Evolutionary conservation across 2,329 filamentous ascomycete species (phyloP), one percentile per base, ranked within the genome.

Genomic region (Fusarium chlamydosporum): DNA sequence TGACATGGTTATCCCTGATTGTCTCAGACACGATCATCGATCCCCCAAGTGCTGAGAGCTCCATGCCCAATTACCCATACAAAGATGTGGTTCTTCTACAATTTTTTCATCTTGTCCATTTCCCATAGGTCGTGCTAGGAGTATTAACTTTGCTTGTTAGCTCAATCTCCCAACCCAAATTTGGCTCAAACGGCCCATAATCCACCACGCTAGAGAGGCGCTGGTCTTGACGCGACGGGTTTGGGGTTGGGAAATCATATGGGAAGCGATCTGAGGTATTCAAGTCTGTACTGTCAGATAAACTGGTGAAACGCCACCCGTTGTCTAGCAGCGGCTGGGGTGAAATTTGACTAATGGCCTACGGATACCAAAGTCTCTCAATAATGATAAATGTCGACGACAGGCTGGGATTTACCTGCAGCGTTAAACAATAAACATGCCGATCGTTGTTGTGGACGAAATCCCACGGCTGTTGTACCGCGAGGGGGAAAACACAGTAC

Each of bases 291-390:
- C 23, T 63, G 37, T 56, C 62, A 72, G 58, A 63, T 56, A 66
- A 68, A 56, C 56, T 59, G 63, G 63, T 61, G 63, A 57, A 45
- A 56, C 56, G 66, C 71, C 66, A 72, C 71, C 68, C 68, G 68
- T 54, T 41, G 16, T 47, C 61, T 70, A 70, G 60, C 42, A 61
- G 42, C 35, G 42, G 26, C 43, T 16, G 16, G 40, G 31, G 41
- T 37, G 29, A 40, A 46, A 34, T 38, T 50, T 41, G 12, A 50
- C 33, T 27, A 23, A 23, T 23, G 23, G 23, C 23, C 4, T 23
- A 23, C 23, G 34, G 15, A 13, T 33, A 23, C 29, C 41, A 51
- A 51, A 27, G 42, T 57, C 15, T 57, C 15, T 40, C 37, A 18
- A 46, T 33, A 48, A 41, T 42, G 35, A 56, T 54, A 29, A 45